phyloP scores from a whole-genome alignment of 371 early-diverging fungal genomes.

The Rhizopus microsporus region DNA sequence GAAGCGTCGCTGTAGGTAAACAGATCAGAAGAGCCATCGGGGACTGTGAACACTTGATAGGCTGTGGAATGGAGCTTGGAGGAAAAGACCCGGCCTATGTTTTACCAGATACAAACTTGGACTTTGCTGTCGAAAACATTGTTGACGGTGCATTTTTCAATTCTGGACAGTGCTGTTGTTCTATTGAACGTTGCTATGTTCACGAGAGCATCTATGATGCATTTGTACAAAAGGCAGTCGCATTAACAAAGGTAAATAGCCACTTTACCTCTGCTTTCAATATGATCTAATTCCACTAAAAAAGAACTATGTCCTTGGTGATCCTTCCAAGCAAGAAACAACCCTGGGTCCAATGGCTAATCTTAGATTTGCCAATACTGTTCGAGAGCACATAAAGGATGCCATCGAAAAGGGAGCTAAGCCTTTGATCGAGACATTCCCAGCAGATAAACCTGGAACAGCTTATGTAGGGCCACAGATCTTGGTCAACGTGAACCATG shows the following conservation, averaged over 20 bases:
- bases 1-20: slow-evolving; percentile 77
- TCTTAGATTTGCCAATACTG: slow-evolving; percentile 65
- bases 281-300: background rate
- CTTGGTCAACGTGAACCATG: slow-evolving; percentile 70
- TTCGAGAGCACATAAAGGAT: slow-evolving; percentile 70
- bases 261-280: background rate
- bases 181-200: slow-evolving; percentile 85
- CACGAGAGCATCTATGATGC: slow-evolving; percentile 73
- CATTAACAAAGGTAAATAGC: slow-evolving; percentile 55
- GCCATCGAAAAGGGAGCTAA: slow-evolving; percentile 77
- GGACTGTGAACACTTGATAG: slow-evolving; percentile 64
- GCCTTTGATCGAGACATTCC: slow-evolving; percentile 66
- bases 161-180: slow-evolving; percentile 85
- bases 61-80: slow-evolving; percentile 80
- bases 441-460: slow-evolving; percentile 54
- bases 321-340: slow-evolving; percentile 64
- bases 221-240: slow-evolving; percentile 70
- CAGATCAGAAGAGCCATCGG: slow-evolving; percentile 63
- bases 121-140: slow-evolving; percentile 71
- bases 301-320: slow-evolving; percentile 60
- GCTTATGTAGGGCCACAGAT: slow-evolving; percentile 80
- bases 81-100: slow-evolving; percentile 91
- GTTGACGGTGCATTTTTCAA: slow-evolving; percentile 88
- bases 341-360: slow-evolving; percentile 85
- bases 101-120: slow-evolving; percentile 71